These are phyloP conservation scores for Penicillium palitans DNA, from an alignment of 2,329 filamentous ascomycete species.

Conservation along the genomic window DNA sequence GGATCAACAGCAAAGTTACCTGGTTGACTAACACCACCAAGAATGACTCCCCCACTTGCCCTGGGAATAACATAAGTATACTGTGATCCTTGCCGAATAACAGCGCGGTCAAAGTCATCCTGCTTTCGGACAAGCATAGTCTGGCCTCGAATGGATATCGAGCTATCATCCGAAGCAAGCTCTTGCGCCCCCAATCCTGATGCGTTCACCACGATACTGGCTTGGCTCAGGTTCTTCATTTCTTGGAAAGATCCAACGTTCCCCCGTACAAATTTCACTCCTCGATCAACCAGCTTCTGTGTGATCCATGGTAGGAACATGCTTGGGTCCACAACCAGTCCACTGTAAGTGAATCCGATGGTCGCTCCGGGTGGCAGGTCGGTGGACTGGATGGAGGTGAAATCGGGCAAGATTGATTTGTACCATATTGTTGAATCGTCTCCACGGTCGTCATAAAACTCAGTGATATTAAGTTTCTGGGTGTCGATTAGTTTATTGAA, in stretches of 20 bases:
- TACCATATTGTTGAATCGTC: background rate
- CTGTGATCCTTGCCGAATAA: background rate
- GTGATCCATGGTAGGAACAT: background rate
- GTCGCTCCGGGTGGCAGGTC: background rate
- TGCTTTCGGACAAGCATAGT: background rate
- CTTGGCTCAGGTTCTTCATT: background rate
- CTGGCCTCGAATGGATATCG: background rate
- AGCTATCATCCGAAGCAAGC: background rate
- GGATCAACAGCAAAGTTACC: background rate
- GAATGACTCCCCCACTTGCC: background rate
- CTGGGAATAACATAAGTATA: background rate
- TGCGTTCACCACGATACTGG: background rate
- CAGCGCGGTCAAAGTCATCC: background rate
- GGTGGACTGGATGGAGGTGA: background rate
- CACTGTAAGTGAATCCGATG: background rate
- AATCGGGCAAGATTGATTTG: background rate
- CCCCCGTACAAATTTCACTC: background rate
- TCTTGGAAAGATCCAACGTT: background rate
- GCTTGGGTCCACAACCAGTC: background rate
- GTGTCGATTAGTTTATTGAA: background rate
- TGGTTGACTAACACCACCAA: background rate
- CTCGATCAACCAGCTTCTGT: background rate
- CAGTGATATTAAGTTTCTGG: background rate
- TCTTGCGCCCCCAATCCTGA: background rate
- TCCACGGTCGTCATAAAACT: background rate